Base-by-base conservation (phyloP, 176 grass and related monocot genomes). In the Aegilops speltoides region DNA sequence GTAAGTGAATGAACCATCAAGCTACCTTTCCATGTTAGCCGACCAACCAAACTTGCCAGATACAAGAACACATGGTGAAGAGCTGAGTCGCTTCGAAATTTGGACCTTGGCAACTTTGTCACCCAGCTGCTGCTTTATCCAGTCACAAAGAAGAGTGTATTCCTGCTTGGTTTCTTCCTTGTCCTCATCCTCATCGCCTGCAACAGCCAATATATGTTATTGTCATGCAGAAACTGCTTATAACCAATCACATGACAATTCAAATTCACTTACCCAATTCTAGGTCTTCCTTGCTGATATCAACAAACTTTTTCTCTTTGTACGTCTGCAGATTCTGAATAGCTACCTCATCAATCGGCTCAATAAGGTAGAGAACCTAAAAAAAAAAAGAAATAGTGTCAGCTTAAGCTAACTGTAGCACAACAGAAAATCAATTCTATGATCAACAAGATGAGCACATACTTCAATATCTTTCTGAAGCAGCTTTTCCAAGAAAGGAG, bases 11-110 rank as follows among this genome's bases (percentile, higher is more conserved):
- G 23, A 64, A 72, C 20, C 6, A 70, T 15, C 6, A 80, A 78
- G 89, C 63, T 91, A 94, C 82, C 95, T 98, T 87, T 92, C 96
- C 96, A 94, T 98, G 87, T 98, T 98, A n/a, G 97, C 94, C 0
- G 93, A 94, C 96, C 96, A 98, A 45, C 93, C 96, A 83, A 98
- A 98, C 76, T 98, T 98, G 65, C 92, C 96, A 63, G 96, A 98
- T 61, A 98, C 96, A 54, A 98, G 93, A 76, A 96, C 96, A 94
- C 93, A 98, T 7, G 96, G 93, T 25, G 96, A 98, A 80, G 93
- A 94, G 85, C 96, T 96, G 11, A 96, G 87, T 20, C 96, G 87
- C 24, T 98, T 98, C 12, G 96, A 98, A 66, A 98, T 85, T 86
- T 98, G 86, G 28, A 98, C 93, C 82, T 98, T 98, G 4, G 96